A percentile compares a stretch with the other conserved stretches of the same genome.
These are phyloP conservation scores for Cucurbita moschata DNA, from an alignment of 306 rosid genomes.

Conservation along the genomic window DNA sequence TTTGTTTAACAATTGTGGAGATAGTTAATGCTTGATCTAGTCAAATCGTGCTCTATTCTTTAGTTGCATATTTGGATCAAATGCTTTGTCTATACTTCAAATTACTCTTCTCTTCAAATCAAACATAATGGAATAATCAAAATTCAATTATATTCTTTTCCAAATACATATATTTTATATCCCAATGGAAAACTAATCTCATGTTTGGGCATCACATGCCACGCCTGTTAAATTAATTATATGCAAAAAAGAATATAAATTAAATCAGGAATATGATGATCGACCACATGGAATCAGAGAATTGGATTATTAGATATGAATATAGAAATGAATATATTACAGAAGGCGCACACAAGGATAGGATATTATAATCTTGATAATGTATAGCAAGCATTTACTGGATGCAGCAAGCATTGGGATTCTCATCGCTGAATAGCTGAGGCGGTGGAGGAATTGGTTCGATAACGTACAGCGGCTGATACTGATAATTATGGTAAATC, in stretches of 20 bases:
- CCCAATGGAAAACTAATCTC: neutral
- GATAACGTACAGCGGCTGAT: slow-evolving; percentile 51
- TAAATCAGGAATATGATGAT: neutral
- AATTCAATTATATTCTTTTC: neutral
- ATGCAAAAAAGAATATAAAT: neutral
- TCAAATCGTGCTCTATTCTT: too few relatives aligned
- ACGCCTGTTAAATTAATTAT: neutral
- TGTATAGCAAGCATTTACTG: neutral
- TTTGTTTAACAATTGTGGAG: too few relatives aligned
- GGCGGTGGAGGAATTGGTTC: slow-evolving; percentile 85
- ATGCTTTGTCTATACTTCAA: neutral
- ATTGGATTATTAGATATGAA: neutral
- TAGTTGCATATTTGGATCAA: too few relatives aligned
- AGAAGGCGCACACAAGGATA: neutral
- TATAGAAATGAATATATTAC: neutral
- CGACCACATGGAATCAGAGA: neutral
- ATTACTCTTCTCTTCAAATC: too few relatives aligned
- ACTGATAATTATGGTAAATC: slow-evolving; percentile 49
- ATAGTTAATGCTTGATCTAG: too few relatives aligned
- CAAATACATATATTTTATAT: neutral
- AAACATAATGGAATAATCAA: too few relatives aligned
- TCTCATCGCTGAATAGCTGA: slow-evolving; percentile 91
- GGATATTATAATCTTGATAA: neutral
- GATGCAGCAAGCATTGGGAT: slow-evolving; percentile 87
- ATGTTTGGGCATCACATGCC: neutral